Base-by-base conservation (phyloP, 2,329 filamentous ascomycete genomes). In the Huntiella bhutanensis region DNA sequence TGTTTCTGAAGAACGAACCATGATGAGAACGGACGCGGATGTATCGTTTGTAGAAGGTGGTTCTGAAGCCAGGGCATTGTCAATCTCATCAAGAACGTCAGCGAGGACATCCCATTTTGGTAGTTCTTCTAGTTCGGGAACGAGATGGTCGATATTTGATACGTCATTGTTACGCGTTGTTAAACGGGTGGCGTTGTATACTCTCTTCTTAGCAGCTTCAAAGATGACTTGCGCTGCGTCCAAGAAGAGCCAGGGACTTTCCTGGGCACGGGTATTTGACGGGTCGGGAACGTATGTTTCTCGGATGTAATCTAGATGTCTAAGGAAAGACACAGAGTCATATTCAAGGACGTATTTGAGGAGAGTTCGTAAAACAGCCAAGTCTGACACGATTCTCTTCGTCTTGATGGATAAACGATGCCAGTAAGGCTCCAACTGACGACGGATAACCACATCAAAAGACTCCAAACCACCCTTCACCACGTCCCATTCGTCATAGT, bases 401-500 rank as follows among this genome's bases (percentile, higher is more conserved):
- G 88, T 96, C 61, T 91, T 86, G 70, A 83, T 93, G 59, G 82
- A 95, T 44, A 94, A 83, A 46, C 91, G 77, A 64, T 98, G 91
- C 91, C 91, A 98, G 49, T 96, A 87, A 4, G 88, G 87, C 57
- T 96, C 87, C 13, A 98, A 67, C 60, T 98, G 91, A 49, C 87
- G 74, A 51, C 88, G 74, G 43, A 98, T 77, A 47, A 87, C 80
- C 50, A 82, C 68, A 59, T 96, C 91, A 59, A 98, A 98, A 55
- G 86, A 93, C 57, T 81, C 83, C 53, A 95, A 81, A 51, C 96
- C 64, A 33, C 88, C 88, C 57, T 83, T 95, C 60, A 96, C 88
- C 13, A 94, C 68, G 43, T 85, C 95, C 88, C 88, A 96, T 56
- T 95, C 87, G 50, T 92, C 87, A 77, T 96, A 87, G 54, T 96